Base-by-base conservation (phyloP, 257 asterid species). In the Salvia hispanica region DNA sequence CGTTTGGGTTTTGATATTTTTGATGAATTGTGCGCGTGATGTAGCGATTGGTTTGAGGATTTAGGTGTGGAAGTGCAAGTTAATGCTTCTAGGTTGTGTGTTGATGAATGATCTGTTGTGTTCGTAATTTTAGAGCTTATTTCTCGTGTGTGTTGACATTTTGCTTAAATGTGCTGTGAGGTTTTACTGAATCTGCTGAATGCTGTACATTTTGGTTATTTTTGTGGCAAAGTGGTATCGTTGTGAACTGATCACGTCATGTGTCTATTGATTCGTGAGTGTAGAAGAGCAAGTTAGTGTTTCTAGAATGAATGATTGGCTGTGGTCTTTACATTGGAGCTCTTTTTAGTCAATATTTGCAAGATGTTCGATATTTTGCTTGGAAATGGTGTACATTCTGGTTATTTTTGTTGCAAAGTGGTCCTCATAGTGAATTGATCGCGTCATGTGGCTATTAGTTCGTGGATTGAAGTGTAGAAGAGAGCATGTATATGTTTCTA, bases 41-140 rank as follows among this genome's bases (percentile, higher is more conserved):
- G 7, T 40, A 56, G 78, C 65, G 62, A 53, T 69, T 59, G 73
- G 47, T 73, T 69, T 50, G 53, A 67, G 42, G 76, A 28, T 50
- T 67, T 15, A 54, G 48, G 57, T 55, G 36, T 37, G 56, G 61
- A n/a, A 11, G 48, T 42, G 18, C 72, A 54, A 28, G 65, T 13
- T 18, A 33, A 10, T 63, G n/a, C 45, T 61, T 54, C 40, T 44
- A 13, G 45, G 15, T 47, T 63, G 40, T 3, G 5, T 28, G 11
- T 8, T 42, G 28, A 2, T 48, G 36, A 31, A 66, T 40, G 69
- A 61, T 54, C 25, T 43, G 39, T 3, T 25, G 11, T 28, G 9
- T 13, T 34, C 9, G 9, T 60, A 6, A 13, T 14, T 56, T 55
- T 65, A 4, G 13, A 16, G 58, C 54, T 14, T 34, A 33, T 44